Evolutionary conservation across 1,139 yeast species (phyloP), one percentile per base, ranked within the genome.

Genomic region (Candida sanyaensis): DNA sequence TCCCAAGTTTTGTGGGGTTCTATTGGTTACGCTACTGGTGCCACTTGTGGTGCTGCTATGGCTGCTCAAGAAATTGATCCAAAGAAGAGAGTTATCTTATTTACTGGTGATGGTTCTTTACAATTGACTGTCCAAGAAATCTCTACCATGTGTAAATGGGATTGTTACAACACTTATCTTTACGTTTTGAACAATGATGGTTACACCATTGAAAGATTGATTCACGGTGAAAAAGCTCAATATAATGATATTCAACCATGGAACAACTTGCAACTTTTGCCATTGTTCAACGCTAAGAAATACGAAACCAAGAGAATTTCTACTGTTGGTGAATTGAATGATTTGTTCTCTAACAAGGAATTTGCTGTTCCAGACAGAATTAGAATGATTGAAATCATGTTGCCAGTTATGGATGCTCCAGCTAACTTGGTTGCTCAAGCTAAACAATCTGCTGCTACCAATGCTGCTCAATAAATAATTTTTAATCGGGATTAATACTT

Each of bases 1-100:
- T 87, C 95, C 46, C 96, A 89, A 72, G 95, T 88, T 42, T 76
- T 89, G 63, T 89, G 95, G 92, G 96, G 96, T 51, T 87, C 96
- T 42, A 88, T 89, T 67, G 96, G 96, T 62, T 89, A 76, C 76
- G 82, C 96, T 30, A 88, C 88, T 43, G 96, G 96, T 63, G 88
- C 96, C 45, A 79, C 89, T 34, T 71, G 85, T 52, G 96, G 96
- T 68, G 96, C 96, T 30, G 86, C 86, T 32, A 80, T 87, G 76
- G 96, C 96, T 27, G 88, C 91, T 53, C 83, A 82, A 62, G 96
- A 89, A 67, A 61, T 84, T 46, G 84, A 85, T 62, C 83, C 85
- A 45, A 66, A 68, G 55, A 84, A 81, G 68, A 81, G 96, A 75
- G 95, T 87, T 51, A 79, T 88, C 55, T 73, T 89, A 58, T 89